These are phyloP conservation scores for Pachyrhizus erosus DNA, from an alignment of 306 rosid genomes.

Conservation along the genomic window DNA sequence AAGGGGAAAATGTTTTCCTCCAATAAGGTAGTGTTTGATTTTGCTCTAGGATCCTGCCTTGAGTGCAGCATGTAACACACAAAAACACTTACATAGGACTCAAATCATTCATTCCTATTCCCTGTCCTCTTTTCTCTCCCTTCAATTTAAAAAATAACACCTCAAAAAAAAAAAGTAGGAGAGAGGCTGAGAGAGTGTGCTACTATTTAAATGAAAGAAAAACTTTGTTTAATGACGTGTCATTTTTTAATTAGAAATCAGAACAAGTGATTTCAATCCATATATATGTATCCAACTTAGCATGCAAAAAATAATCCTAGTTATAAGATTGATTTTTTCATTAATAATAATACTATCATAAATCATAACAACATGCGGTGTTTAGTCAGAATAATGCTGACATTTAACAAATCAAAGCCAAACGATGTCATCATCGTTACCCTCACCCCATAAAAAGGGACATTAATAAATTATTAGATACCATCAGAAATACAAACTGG, in stretches of 20 bases:
- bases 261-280: not conserved
- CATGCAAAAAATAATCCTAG: constrained; percentile 33
- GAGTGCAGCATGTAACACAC: constrained; percentile 17
- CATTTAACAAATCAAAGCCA: constrained; percentile 5
- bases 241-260: not conserved
- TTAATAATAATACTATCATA: not conserved
- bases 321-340: constrained; percentile 1
- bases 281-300: not conserved
- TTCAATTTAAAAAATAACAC: not conserved
- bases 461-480: constrained; percentile 29
- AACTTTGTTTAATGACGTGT: not conserved
- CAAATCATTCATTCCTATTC: not conserved
- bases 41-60: not conserved
- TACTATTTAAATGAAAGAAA: not conserved
- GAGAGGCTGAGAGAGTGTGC: not conserved
- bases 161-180: not conserved
- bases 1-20: not conserved
- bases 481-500: constrained; percentile 35
- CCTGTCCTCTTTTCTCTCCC: not conserved
- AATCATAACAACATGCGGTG: constrained; percentile 40
- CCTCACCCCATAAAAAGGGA: not conserved
- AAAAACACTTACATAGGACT: not conserved
- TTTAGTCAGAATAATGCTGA: constrained; percentile 46
- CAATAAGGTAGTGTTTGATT: not conserved
- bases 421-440: constrained; percentile 26